phyloP scores from a whole-genome alignment of 495 filamentous ascomycete genomes.

The Xylaria sp. region DNA sequence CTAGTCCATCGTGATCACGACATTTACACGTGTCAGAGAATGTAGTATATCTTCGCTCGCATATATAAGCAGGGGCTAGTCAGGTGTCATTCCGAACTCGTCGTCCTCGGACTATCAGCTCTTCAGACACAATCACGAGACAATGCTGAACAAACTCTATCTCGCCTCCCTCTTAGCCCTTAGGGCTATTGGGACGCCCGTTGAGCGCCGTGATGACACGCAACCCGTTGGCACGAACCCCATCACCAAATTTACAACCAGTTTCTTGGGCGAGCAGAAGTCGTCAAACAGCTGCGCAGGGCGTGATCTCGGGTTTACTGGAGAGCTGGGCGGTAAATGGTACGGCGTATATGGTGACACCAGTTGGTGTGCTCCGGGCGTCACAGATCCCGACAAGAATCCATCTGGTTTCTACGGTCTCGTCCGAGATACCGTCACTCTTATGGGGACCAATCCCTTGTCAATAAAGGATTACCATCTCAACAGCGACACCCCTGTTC shows the following conservation, averaged over 20 bases:
- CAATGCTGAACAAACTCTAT: not conserved
- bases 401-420: not conserved
- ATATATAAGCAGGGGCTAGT: not conserved
- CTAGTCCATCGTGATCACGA: not conserved
- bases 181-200: not conserved
- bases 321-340: conserved; percentile 38
- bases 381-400: not conserved
- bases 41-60: not conserved
- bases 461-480: not conserved
- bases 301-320: conserved; percentile 52
- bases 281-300: conserved; percentile 47
- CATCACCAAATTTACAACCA: conserved; percentile 23
- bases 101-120: not conserved
- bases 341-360: conserved; percentile 5
- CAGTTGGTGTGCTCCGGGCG: not conserved
- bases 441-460: not conserved
- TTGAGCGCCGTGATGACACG: not conserved
- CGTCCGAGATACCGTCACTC: not conserved
- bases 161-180: not conserved
- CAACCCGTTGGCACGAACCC: not conserved
- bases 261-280: conserved; percentile 44
- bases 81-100: not conserved
- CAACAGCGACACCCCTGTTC: not conserved
- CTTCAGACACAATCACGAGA: not conserved
- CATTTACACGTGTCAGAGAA: not conserved